Evolutionary conservation across 148 eudicot species (phyloP), one percentile per base, ranked within the genome.

Genomic region (Suaeda aralocaspica): DNA sequence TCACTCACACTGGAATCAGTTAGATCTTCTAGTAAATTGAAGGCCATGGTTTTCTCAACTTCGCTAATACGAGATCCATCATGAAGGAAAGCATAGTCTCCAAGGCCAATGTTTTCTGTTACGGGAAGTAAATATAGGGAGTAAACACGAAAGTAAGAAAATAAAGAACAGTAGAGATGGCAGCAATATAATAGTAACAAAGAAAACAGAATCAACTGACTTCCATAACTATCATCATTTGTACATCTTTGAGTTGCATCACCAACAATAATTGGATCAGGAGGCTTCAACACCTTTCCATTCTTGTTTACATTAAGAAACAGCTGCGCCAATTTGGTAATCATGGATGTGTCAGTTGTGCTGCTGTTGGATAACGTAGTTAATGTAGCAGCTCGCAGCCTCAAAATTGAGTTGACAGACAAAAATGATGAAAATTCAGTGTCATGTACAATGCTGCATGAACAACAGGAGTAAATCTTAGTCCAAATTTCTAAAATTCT

Each of bases 341-440:
- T 75, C 75, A 83, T 48, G 21, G 87, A 79, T 36, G 80, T 66
- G 70, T 87, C 90, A 39, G 76, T 58, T 49, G 80, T 26, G 24
- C 60, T 70, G 73, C 81, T 82, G 51, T 78, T 83, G 63, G 88
- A 80, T 61, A 90, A 46, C 34, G 90, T 82, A 31, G 74, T 78
- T 62, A 85, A 77, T 66, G 96, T 87, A 73, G 84, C 82, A 68
- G 86, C 88, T 48, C 87, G 87, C 80, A 87, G 83, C 82, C 96
- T 81, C 58, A 90, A 57, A 69, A 90, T 74, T 57, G 96, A 90
- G 59, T 85, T 84, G 46, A 86, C 84, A 55, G 96, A 90, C 62
- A 90, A 83, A 78, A 79, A 88, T 56, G 90, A 68, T 58, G 96
- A 90, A 72, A 90, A 90, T 72, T 90, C 96, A 67, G 83, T 76